Evolutionary conservation across 371 early-diverging fungal species (phyloP), one percentile per base, ranked within the genome.

Genomic region (Furculomyces boomerangus): DNA sequence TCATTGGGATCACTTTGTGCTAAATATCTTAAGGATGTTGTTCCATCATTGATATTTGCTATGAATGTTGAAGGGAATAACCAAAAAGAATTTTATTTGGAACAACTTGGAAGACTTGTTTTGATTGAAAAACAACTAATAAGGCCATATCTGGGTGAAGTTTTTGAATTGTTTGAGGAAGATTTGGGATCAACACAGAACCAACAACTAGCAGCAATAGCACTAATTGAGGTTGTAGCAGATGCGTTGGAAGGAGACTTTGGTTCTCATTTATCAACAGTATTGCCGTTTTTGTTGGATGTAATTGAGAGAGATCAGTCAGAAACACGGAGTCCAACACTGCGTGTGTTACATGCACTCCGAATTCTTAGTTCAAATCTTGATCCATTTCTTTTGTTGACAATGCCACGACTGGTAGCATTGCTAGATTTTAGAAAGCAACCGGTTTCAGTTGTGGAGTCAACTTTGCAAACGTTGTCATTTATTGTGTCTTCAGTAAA

Each of bases 351-450:
- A 39, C 84, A 91, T 56, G 83, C 88, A 0, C 73, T 97, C 63
- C 76, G 79, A 39, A 77, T 82, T 1, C 85, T 94, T 72, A 90
- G 93, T 18, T 68, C 84, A 27, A 90, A 84, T 56, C 78, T 95
- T 54, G 94, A 95, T 61, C 91, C 93, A 53, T 90, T 91, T 59
- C 76, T 94, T 73, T 90, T 89, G 59, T 70, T 97, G 25, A 84
- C 94, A 8, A 78, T 93, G 46, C 96, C 93, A 3, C 83, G 80
- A 3, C 74, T 97, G 14, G 82, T 93, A 47, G 67, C 73, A 41
- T 74, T 89, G 41, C 80, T 93, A 59, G 92, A 91, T 60, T 74
- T 76, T 29, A 68, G 77, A 0, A 86, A 84, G 46, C 73, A 74
- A 0, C 80, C 84, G 0, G 55, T 72, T 2, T 56, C 57, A 20